Conservation (phyloP, 2,329 filamentous ascomycete species). For the Chaetothyriales sp. region DNA sequence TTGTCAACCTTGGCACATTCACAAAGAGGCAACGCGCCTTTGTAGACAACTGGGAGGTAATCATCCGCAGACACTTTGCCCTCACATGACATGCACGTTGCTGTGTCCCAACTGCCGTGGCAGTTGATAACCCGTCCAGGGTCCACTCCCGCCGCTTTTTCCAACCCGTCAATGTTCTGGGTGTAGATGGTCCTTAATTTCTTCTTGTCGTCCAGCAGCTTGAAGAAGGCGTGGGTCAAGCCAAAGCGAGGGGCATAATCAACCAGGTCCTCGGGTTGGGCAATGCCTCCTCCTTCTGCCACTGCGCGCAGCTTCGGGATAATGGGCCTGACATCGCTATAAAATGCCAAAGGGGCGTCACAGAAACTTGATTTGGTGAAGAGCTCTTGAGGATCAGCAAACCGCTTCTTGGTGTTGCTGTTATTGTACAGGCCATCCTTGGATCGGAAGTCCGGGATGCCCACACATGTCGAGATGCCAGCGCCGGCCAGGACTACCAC, state of each 20-base stretch:
- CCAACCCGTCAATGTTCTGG: slow-evolving; percentile 96
- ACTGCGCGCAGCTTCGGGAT: not conserved
- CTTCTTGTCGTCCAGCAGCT: slow-evolving; percentile 67
- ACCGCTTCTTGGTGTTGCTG: slow-evolving; percentile 59
- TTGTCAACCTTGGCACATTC: slow-evolving; percentile 11
- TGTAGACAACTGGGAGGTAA: slow-evolving; percentile 66
- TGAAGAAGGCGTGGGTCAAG: slow-evolving; percentile 88
- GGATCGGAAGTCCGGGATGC: slow-evolving; percentile 92
- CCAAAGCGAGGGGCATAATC: slow-evolving; percentile 51
- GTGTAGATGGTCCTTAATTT: slow-evolving; percentile 96
- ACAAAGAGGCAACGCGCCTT: slow-evolving; percentile 63
- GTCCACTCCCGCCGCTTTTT: slow-evolving; percentile 68
- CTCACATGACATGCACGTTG: slow-evolving; percentile 71
- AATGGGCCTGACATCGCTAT: slow-evolving; percentile 25
- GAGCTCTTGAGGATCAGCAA: slow-evolving; percentile 78
- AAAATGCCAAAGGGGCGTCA: slow-evolving; percentile 78
- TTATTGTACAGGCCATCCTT: slow-evolving; percentile 47
- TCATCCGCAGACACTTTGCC: slow-evolving; percentile 57
- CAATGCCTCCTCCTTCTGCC: not conserved
- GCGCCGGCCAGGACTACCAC: slow-evolving; percentile 91
- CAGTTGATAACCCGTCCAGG: slow-evolving; percentile 81
- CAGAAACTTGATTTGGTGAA: slow-evolving; percentile 83
- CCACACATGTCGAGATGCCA: slow-evolving; percentile 89
- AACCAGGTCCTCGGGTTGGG: not conserved
- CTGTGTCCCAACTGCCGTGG: slow-evolving; percentile 88